A percentile compares a stretch with the other conserved stretches of the same genome.
Conservation (phyloP, 139 green algal species). For the Chlamydomonas sp. region DNA sequence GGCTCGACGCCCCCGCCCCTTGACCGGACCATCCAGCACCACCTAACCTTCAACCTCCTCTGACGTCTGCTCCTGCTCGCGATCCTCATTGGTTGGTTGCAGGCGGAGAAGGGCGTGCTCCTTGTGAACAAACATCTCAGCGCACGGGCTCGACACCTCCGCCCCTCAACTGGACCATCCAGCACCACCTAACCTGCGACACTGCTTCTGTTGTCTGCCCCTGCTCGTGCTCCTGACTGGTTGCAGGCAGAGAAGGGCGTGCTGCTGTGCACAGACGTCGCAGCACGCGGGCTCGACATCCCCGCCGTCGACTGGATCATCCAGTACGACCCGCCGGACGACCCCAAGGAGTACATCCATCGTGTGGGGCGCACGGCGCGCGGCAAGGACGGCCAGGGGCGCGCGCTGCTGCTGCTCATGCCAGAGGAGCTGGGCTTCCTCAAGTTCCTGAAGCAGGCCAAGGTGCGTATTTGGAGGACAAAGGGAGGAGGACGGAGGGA, state of each 20-base stretch:
- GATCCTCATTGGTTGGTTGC: too few species aligned
- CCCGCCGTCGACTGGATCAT: constrained; percentile 98
- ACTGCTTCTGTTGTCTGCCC: neutral
- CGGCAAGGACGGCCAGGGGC: constrained; percentile 69
- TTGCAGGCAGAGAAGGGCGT: constrained; percentile 78
- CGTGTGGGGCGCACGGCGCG: constrained; percentile 86
- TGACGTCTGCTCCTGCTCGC: too few species aligned
- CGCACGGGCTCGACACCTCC: too few species aligned
- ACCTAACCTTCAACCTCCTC: too few species aligned
- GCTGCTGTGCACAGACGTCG: constrained; percentile 97
- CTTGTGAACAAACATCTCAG: too few species aligned
- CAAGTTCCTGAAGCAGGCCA: constrained; percentile 72
- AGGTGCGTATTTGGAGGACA: too few species aligned
- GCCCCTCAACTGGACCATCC: too few species aligned
- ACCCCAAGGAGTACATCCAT: constrained; percentile 93
- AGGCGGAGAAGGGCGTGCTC: too few species aligned
- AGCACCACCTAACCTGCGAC: too few species aligned
- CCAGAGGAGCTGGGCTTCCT: constrained; percentile 94
- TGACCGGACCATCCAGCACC: too few species aligned
- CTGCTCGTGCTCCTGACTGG: constrained; percentile 13
- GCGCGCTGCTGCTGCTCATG: constrained; percentile 92
- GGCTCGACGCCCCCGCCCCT: constrained; percentile 95
- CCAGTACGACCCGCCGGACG: constrained; percentile 95
- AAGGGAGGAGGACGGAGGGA: too few species aligned
- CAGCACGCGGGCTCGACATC: constrained; percentile 93